Evolutionary conservation across 192 early-diverging fungal species (phyloP).

Genomic region (Geranomyces michiganensis): DNA sequence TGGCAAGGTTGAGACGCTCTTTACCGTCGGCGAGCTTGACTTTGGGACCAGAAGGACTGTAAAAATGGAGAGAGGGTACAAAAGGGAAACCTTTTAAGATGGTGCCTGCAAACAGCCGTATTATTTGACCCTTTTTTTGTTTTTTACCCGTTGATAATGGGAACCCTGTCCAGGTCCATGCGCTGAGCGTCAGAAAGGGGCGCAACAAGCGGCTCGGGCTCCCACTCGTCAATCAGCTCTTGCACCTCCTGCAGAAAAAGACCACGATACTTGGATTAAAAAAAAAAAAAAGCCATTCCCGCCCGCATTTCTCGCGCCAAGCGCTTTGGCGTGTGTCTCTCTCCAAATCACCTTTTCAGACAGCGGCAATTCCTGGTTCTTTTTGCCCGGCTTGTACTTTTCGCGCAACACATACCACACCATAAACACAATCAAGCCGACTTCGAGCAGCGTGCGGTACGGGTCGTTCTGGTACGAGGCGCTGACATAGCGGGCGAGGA

Average conservation of each 20-base stretch:
- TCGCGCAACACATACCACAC: conserved; percentile 85
- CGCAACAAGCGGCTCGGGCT: conserved; percentile 90
- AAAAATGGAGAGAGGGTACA: not conserved
- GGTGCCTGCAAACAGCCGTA: not conserved
- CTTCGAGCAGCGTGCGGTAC: conserved; percentile 81
- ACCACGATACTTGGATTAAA: too few species aligned
- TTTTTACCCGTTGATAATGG: conserved; percentile 68
- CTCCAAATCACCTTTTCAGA: conserved; percentile 89
- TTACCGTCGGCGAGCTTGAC: conserved; percentile 67
- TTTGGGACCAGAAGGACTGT: conserved; percentile 58
- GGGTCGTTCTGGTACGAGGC: conserved; percentile 95
- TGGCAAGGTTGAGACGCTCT: conserved; percentile 78
- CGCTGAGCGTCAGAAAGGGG: conserved; percentile 65
- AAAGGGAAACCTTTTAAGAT: too few species aligned
- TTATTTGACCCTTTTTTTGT: not conserved
- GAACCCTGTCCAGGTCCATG: conserved; percentile 73
- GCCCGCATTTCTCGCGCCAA: not conserved
- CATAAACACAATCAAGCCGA: conserved; percentile 81
- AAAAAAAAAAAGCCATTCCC: not conserved
- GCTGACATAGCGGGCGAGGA: conserved; percentile 79
- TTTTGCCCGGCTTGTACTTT: conserved; percentile 75
- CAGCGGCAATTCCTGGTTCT: conserved; percentile 65
- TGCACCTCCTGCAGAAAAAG: conserved; percentile 77
- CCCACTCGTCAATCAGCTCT: conserved; percentile 94
- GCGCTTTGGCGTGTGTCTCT: too few species aligned